Base-by-base conservation (phyloP, 495 filamentous ascomycete genomes). In the Choiromyces venosus region DNA sequence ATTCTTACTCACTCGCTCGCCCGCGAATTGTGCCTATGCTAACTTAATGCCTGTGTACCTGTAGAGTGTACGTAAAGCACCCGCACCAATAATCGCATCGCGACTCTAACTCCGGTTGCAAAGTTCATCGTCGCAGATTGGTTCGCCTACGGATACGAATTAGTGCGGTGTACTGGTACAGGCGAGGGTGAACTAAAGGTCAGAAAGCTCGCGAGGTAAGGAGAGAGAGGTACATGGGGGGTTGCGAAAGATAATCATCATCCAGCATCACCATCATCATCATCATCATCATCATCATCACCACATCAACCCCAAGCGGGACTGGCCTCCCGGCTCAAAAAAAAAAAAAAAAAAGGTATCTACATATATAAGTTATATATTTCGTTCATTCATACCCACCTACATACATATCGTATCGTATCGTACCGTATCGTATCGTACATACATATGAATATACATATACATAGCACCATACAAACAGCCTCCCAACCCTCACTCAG, bases 31-130 rank as follows among this genome's bases (percentile, higher is more conserved):
- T 61, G 52, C 52, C 52, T 61, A 61, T 61, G 52, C n/a, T 61
- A n/a, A n/a, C n/a, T n/a, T n/a, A 29, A 61, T 61, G 52, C 52
- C 52, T 61, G 25, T 61, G 52, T 9, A 61, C 52, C 52, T 25
- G 52, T 61, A 61, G n/a, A 61, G 52, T 61, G 44, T 52, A 61
- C 52, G 29, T 61, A 29, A n/a, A 61, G 52, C 52, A 61, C 52
- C 29, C 29, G 52, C 52, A 25, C 52, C 52, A 61, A 25, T 61
- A 61, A 61, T 61, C 52, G 52, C 25, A 29, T 61, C 52, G 52
- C 25, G 9, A 61, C 52, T 25, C 52, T 61, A 29, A 25, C 25
- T 61, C 52, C 52, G 52, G 25, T 61, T 29, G 52, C 52, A 61
- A 25, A 61, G 52, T 61, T 61, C 52, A 29, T 29, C n/a, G 0